Percentiles rank a stretch among this genome's conserved stretches.
These are phyloP conservation scores for Wickerhamiella musiphila DNA, from an alignment of 805 yeast genomes.

Conservation along the genomic window DNA sequence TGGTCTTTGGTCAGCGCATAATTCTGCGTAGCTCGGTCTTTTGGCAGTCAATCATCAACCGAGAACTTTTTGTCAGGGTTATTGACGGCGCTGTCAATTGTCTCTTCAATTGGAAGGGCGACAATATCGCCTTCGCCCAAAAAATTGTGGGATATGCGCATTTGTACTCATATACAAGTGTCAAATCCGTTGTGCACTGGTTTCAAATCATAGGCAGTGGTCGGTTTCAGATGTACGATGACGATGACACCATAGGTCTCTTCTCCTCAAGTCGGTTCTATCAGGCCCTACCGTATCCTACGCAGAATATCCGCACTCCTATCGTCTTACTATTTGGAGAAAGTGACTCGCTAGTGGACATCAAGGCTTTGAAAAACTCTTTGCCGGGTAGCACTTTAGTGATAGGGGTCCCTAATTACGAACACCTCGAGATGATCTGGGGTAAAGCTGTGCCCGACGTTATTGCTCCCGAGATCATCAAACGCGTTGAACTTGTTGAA, in stretches of 20 bases:
- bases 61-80: conserved; percentile 51
- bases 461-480: conserved; percentile 12
- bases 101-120: conserved; percentile 65
- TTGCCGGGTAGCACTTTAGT: conserved; percentile 35
- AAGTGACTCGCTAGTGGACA: conserved; percentile 71
- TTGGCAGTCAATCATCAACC: conserved; percentile 66
- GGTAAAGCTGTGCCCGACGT: conserved; percentile 39
- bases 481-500: conserved; percentile 2
- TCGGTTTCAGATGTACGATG: conserved; percentile 81
- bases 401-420: conserved; percentile 46
- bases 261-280: conserved; percentile 23
- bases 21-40: conserved; percentile 59
- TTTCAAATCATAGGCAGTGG: conserved; percentile 69
- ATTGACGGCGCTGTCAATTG: conserved; percentile 55
- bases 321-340: conserved; percentile 67
- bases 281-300: conserved; percentile 44
- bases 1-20: conserved; percentile 57
- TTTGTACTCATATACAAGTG: conserved; percentile 79
- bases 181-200: conserved; percentile 91
- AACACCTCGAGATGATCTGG: conserved; percentile 86
- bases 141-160: conserved; percentile 72
- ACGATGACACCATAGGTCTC: conserved; percentile 21
- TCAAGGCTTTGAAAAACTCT: conserved; percentile 50
- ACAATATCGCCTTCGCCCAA: conserved; percentile 54
- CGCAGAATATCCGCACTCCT: conserved; percentile 50